phyloP scores from a whole-genome alignment of 371 early-diverging fungal genomes.

The Encephalitozoon hellem region DNA sequence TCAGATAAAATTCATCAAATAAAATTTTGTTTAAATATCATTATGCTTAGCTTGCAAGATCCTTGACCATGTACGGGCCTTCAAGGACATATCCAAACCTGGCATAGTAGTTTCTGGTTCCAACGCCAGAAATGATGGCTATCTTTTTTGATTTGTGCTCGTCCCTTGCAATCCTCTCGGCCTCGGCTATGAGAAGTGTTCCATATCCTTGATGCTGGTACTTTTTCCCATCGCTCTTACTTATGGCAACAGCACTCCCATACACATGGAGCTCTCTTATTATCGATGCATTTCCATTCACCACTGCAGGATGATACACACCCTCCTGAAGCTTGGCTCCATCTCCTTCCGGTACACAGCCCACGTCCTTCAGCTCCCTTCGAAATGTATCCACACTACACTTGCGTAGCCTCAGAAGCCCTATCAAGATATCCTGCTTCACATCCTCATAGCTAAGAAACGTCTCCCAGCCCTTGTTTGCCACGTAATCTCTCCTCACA shows the following conservation, averaged over 20 bases:
- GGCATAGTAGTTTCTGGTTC: conserved; percentile 93
- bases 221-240: conserved; percentile 81
- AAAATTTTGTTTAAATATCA: conserved; percentile 7
- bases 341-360: conserved; percentile 6
- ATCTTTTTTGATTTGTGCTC: conserved; percentile 91
- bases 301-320: neutral
- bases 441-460: conserved; percentile 97
- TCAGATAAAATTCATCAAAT: conserved; percentile 10
- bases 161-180: conserved; percentile 91
- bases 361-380: conserved; percentile 68
- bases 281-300: conserved; percentile 64
- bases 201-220: conserved; percentile 99
- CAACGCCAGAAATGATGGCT: conserved; percentile 91
- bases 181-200: conserved; percentile 93
- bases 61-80: conserved; percentile 64
- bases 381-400: conserved; percentile 78
- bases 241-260: conserved; percentile 89
- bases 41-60: conserved; percentile 10
- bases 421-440: conserved; percentile 88
- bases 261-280: conserved; percentile 98
- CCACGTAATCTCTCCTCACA: conserved; percentile 91
- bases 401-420: conserved; percentile 85
- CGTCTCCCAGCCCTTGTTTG: conserved; percentile 99
- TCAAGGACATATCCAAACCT: conserved; percentile 93
- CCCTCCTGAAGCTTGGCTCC: conserved; percentile 63